Percentiles rank a stretch among this genome's conserved stretches.
These are phyloP conservation scores for Podochytrium sp. DNA, from an alignment of 192 early-diverging fungal species.

Conservation along the genomic window DNA sequence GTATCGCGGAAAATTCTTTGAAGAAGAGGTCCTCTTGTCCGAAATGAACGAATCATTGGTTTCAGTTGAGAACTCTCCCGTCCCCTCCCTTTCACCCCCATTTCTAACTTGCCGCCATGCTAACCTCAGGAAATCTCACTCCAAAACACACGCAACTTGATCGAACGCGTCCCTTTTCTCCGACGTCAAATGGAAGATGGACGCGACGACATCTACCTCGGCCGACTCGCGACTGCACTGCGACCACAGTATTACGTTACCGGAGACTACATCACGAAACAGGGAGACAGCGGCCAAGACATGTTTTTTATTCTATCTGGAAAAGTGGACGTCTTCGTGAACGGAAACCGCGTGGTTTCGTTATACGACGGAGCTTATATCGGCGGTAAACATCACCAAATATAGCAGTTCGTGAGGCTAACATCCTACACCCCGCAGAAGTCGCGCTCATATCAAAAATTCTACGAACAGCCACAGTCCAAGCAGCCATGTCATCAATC, in stretches of 20 bases:
- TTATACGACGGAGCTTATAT: constrained; percentile 43
- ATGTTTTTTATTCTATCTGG: constrained; percentile 44
- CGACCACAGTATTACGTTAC: constrained; percentile 16
- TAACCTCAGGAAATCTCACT: constrained; percentile 36
- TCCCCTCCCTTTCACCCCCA: not conserved
- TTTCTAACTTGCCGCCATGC: not conserved
- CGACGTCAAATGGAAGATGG: constrained; percentile 31
- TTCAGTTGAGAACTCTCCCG: too few species aligned
- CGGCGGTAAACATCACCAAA: constrained; percentile 22
- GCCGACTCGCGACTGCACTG: constrained; percentile 23
- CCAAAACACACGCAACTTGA: constrained; percentile 30
- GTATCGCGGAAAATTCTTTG: constrained; percentile 40
- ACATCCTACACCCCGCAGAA: not conserved
- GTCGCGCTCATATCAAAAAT: constrained; percentile 24
- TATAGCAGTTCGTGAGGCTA: not conserved
- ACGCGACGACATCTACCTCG: constrained; percentile 35
- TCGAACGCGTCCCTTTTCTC: constrained; percentile 36
- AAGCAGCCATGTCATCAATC: constrained; percentile 2
- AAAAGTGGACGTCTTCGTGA: constrained; percentile 22
- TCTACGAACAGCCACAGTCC: constrained; percentile 34
- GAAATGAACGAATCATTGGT: constrained; percentile 34
- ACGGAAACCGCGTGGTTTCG: constrained; percentile 4
- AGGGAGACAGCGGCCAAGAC: constrained; percentile 28
- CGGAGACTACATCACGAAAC: constrained; percentile 32
- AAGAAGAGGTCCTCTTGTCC: constrained; percentile 22